Evolutionary conservation across 345 rosid species (phyloP), one percentile per base, ranked within the genome.

Genomic region (Hirschfeldia incana): DNA sequence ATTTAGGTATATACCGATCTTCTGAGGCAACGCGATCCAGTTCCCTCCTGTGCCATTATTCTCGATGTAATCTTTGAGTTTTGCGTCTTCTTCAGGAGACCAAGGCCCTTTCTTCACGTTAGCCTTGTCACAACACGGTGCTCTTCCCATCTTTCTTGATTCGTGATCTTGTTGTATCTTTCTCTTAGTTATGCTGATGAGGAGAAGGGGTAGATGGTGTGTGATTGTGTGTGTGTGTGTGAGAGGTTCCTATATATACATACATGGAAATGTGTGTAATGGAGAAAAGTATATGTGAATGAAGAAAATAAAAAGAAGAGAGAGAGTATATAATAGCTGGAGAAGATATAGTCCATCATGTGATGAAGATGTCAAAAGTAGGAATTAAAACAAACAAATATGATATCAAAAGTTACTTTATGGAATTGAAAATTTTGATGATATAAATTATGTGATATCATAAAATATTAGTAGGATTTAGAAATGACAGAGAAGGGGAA

Each of bases 41-140:
- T 89, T 90, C 68, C 95, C 95, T 69, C 88, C 93, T 21, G 92
- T 91, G 81, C 96, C 96, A 76, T 85, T 80, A 60, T 85, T 77
- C 72, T 89, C 90, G 67, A 91, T 89, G 76, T 89, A 91, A 53
- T 82, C 80, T 85, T 91, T 91, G 85, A 91, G 96, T 29, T 73
- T 88, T 44, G 95, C 90, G 70, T 92, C 97, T 84, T 92, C 97
- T 68, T 90, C 95, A 21, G 97, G 95, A 37, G 95, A 92, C 97
- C 97, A 92, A 46, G 97, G 93, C 4, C 97, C 97, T 87, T 84
- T 92, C 88, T 92, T 90, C 77, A 92, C 95, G 74, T 84, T 90
- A 53, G 97, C 90, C 78, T 90, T 90, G 84, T 92, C 97, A 77
- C 95, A 90, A 81, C 97, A 90, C 32, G 95, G 97, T 77, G 97